Base-by-base conservation (phyloP, 2,329 filamentous ascomycete species). In the Penicillium expansum region DNA sequence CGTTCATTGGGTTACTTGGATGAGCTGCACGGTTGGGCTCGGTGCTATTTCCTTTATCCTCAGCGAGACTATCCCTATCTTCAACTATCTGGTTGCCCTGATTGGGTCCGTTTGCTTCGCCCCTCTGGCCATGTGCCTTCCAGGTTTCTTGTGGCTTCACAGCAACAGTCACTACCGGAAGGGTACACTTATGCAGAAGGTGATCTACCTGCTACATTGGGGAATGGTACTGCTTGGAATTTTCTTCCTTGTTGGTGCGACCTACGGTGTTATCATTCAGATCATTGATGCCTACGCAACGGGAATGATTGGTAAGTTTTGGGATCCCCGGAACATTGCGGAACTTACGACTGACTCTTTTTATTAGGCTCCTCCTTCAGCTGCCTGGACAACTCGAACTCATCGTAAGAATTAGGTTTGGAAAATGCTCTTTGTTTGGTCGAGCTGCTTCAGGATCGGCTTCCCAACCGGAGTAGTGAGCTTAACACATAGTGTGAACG, bases 41-140 rank as follows among this genome's bases (percentile, higher is more conserved):
- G n/a, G n/a, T n/a, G n/a, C n/a, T n/a, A n/a, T n/a, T n/a, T n/a
- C n/a, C n/a, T n/a, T n/a, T n/a, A n/a, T n/a, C n/a, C n/a, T n/a
- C n/a, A n/a, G n/a, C n/a, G n/a, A n/a, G n/a, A n/a, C n/a, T n/a
- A n/a, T n/a, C n/a, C n/a, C n/a, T n/a, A n/a, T n/a, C n/a, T n/a
- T n/a, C n/a, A n/a, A n/a, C n/a, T n/a, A n/a, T n/a, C n/a, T n/a
- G n/a, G n/a, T n/a, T n/a, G n/a, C n/a, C n/a, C n/a, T n/a, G n/a
- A n/a, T n/a, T n/a, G 80, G 79, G 20, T 76, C 74, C 20, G 47
- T 83, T 16, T 79, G 77, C 43, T 82, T 82, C 59, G 79, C 80
- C 22, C 80, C 79, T 0, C 60, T 83, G n/a, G 77, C 76, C 5
- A 72, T 83, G 20, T 69, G 69, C 0, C 80, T 0, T n/a, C n/a